A percentile compares a stretch with the other conserved stretches of the same genome.
These are phyloP conservation scores for Phlebiopsis gigantea DNA, from an alignment of 768 basidiomycete genomes.

Conservation along the genomic window DNA sequence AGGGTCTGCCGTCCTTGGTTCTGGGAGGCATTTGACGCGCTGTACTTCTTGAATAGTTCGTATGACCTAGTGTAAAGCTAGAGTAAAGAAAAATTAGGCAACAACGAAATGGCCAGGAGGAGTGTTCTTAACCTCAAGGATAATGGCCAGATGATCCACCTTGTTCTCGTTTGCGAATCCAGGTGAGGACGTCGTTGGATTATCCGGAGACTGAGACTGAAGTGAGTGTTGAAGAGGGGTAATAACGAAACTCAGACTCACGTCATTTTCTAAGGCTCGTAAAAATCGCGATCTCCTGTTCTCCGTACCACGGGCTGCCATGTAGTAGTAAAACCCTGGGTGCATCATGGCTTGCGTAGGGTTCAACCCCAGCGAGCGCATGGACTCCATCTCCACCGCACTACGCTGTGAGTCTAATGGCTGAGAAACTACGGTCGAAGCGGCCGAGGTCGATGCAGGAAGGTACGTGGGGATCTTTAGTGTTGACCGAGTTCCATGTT, in stretches of 20 bases:
- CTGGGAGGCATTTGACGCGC: constrained; percentile 30
- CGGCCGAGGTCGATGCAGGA: constrained; percentile 31
- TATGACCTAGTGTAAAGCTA: constrained; percentile 94
- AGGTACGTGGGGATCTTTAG: constrained; percentile 57
- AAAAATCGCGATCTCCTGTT: constrained; percentile 65
- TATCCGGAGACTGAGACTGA: neutral
- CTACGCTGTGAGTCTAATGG: constrained; percentile 24
- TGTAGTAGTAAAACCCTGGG: constrained; percentile 89
- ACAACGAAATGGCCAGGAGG: neutral
- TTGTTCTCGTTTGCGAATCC: constrained; percentile 89
- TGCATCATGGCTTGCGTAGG: constrained; percentile 84
- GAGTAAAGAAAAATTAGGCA: neutral
- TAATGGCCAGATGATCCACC: constrained; percentile 78
- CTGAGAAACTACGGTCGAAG: constrained; percentile 22
- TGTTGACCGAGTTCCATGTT: constrained; percentile 66
- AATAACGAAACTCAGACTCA: constrained; percentile 22
- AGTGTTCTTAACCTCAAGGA: constrained; percentile 69
- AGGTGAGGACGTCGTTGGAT: constrained; percentile 37
- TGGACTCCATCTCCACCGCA: constrained; percentile 47
- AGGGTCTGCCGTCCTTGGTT: constrained; percentile 78
- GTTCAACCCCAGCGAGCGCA: constrained; percentile 65
- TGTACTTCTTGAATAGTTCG: constrained; percentile 83
- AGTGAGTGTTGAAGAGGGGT: neutral
- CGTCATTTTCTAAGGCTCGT: constrained; percentile 52
- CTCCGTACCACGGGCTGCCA: constrained; percentile 84